phyloP scores from a whole-genome alignment of 306 rosid species.

The Vigna nakashimae region DNA sequence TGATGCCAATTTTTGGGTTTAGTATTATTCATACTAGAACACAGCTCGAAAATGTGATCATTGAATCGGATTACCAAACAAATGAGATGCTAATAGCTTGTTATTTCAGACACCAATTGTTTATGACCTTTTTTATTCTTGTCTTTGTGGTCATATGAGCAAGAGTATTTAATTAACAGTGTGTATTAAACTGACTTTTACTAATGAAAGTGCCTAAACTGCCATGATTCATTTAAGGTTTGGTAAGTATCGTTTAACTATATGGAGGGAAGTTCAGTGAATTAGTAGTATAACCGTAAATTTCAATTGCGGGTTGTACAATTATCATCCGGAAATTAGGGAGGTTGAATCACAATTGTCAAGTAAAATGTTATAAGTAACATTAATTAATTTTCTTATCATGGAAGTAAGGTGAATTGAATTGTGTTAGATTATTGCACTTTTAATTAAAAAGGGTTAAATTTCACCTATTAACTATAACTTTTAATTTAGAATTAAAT shows the following conservation, averaged over 20 bases:
- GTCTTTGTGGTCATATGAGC: not conserved
- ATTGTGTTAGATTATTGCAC: no score
- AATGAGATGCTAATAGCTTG: constrained; percentile 24
- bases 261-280: not conserved
- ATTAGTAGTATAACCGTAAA: not conserved
- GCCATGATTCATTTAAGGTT: not conserved
- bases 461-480: no score
- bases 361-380: no score
- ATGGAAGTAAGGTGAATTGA: no score
- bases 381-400: no score
- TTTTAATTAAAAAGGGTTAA: no score
- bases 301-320: not conserved
- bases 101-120: not conserved
- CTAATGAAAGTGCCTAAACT: constrained; percentile 21
- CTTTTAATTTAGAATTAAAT: no score
- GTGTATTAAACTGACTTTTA: constrained; percentile 8
- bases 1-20: constrained; percentile 39
- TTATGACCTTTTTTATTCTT: not conserved
- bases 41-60: constrained; percentile 25
- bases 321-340: no score
- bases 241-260: not conserved
- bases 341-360: no score
- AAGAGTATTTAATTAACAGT: not conserved
- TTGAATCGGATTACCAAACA: constrained; percentile 33
- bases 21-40: constrained; percentile 32